A percentile compares a stretch with the other conserved stretches of the same genome.
Conservation (phyloP, 2,329 filamentous ascomycete species). For the Monilinia fructicola region DNA sequence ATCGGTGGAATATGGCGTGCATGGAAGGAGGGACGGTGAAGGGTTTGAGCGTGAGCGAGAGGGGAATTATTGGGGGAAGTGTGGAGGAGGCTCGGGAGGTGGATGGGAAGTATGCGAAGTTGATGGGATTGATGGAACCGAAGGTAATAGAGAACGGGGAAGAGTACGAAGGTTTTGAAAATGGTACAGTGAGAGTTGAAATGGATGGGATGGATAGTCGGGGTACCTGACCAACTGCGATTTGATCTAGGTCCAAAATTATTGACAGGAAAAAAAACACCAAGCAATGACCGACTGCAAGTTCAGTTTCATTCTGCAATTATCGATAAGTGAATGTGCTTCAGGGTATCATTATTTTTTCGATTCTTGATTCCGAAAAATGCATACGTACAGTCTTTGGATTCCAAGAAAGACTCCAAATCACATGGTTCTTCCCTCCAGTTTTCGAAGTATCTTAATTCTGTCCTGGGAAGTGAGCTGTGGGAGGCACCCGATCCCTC, state of each 20-base stretch:
- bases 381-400: too few species aligned
- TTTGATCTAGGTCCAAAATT: neutral
- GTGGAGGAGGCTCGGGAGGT: slow-evolving; percentile 2
- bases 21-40: slow-evolving; percentile 37
- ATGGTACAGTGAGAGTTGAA: neutral
- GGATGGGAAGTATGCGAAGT: neutral
- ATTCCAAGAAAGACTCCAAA: too few species aligned
- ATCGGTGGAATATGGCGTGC: slow-evolving; percentile 42
- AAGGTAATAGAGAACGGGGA: too few species aligned
- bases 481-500: too few species aligned
- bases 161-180: neutral
- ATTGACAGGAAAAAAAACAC: neutral
- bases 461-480: too few species aligned
- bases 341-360: too few species aligned
- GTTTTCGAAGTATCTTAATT: too few species aligned
- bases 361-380: too few species aligned
- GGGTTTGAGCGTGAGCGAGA: neutral
- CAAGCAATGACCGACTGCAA: neutral
- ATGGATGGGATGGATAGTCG: neutral
- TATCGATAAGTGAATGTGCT: too few species aligned
- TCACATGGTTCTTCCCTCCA: too few species aligned
- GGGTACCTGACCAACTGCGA: neutral
- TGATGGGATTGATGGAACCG: neutral
- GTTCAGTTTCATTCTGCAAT: too few species aligned
- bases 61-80: neutral